Base-by-base conservation (phyloP, 2,329 filamentous ascomycete species). In the Cryphonectria japonica region DNA sequence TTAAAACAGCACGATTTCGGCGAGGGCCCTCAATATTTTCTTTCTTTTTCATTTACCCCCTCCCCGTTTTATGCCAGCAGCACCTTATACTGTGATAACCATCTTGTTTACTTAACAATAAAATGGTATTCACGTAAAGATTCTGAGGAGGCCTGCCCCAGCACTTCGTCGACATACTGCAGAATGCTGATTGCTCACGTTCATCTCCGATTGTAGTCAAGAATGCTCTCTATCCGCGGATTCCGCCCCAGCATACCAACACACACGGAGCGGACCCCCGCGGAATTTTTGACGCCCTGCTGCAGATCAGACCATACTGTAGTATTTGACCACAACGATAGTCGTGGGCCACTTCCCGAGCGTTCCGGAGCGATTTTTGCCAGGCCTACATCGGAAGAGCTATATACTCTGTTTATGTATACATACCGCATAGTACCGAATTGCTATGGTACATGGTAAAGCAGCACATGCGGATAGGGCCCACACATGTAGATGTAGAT, bases 321-420 rank as follows among this genome's bases (percentile, higher is more conserved):
- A 32, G 54, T 59, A 59, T 59, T 16, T 16, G 14, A 59, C 16
- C 54, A 59, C 59, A 14, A 11, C 8, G 34, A n/a, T 61, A 37
- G 59, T 37, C 16, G 7, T 60, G 29, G 32, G 26, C 54, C 54
- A 59, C 54, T 61, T 61, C 34, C 59, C 59, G 59, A 61, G 59
- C 26, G 16, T 61, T 26, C 59, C 59, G 59, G 29, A 32, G 54
- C 29, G 19, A 16, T 32, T 2, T 32, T 32, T 59, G 54, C 26
- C 54, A 32, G 26, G 54, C 54, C 29, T 59, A 59, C 26, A 61
- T 39, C 7, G 32, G 4, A 39, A 61, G 37, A 39, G 37, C 37
- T 8, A 11, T 39, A 39, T 39, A 39, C 9, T 39, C 8, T 39
- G 37, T 26, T 26, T 26, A 26, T 26, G 26, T 26, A 26, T 39